These are phyloP conservation scores for Sugiyamaella americana DNA, from an alignment of 805 yeast genomes.

Conservation along the genomic window DNA sequence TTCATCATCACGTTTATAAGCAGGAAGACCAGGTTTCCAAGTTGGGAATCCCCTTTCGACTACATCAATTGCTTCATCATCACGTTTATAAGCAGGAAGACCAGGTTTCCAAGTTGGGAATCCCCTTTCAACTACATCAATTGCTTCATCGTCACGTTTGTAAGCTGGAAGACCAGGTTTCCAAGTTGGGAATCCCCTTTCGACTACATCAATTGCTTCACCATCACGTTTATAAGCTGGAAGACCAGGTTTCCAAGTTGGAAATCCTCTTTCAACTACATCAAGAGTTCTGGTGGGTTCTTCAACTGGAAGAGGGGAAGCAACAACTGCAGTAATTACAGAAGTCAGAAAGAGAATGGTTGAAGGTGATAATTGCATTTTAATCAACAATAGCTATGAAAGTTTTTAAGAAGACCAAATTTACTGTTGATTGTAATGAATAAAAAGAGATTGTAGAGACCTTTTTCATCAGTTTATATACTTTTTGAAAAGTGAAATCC, in stretches of 20 bases:
- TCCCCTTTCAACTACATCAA: too few species aligned
- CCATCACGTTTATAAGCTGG: constrained; percentile 8
- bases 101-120: too few species aligned
- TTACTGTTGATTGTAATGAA: too few species aligned
- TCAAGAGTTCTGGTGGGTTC: constrained; percentile 1
- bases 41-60: constrained; percentile 6
- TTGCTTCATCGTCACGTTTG: constrained; percentile 5
- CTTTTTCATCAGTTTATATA: too few species aligned
- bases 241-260: constrained; percentile 4
- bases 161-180: constrained; percentile 9
- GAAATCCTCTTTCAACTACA: constrained; percentile 6
- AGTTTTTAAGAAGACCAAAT: too few species aligned
- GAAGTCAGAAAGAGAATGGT: neutral
- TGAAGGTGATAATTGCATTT: neutral
- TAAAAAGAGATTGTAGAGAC: too few species aligned
- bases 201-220: neutral
- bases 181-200: neutral
- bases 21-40: constrained; percentile 7
- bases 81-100: constrained; percentile 7
- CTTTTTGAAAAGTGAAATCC: too few species aligned
- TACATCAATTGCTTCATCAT: neutral
- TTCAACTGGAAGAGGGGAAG: neutral
- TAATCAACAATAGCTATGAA: too few species aligned
- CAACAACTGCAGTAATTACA: constrained; percentile 1
- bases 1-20: constrained; percentile 5